Base-by-base conservation (phyloP, 2,329 filamentous ascomycete genomes). In the Atkinsonella texensis region DNA sequence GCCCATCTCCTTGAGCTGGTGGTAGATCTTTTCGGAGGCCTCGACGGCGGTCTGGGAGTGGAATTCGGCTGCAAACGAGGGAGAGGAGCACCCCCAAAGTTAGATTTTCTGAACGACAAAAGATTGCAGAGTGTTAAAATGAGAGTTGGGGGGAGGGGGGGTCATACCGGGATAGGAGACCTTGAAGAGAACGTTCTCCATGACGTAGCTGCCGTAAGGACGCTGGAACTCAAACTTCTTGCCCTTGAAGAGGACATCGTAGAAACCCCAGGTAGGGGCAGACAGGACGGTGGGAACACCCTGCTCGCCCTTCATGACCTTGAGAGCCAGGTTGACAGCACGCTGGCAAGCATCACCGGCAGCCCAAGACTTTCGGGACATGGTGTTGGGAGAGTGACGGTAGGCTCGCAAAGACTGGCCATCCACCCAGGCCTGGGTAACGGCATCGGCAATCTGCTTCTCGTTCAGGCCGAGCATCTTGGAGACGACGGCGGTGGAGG, bases 181-280 rank as follows among this genome's bases (percentile, higher is more conserved):
- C 81, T 98, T 98, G 85, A 98, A 98, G 57, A 98, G 83, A 55
- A 98, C 89, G 65, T 97, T 98, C 82, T 98, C 93, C 93, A 98
- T 98, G 59, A 98, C 93, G 70, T 98, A 98, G 77, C 87, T 95
- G 66, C 90, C 91, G 66, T 98, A 98, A 53, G 85, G 83, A 56
- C 93, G 84, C 77, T 97, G 91, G 79, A 96, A 98, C 70, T 89
- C 76, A 68, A 98, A 98, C 71, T 87, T 87, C 63, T 94, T 89
- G 72, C 89, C 89, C 75, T 90, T 88, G 79, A 97, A 98, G 57
- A 94, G 80, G 58, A 97, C 90, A 66, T 98, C 93, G 74, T 98
- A 98, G 80, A 97, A 98, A 54, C 93, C 93, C 93, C 93, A 98
- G 53, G 84, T 83, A 39, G 89, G 89, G 10, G 91, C 89, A 47